Conservation (phyloP, 495 filamentous ascomycete genomes). For the Talaromyces proteolyticus region DNA sequence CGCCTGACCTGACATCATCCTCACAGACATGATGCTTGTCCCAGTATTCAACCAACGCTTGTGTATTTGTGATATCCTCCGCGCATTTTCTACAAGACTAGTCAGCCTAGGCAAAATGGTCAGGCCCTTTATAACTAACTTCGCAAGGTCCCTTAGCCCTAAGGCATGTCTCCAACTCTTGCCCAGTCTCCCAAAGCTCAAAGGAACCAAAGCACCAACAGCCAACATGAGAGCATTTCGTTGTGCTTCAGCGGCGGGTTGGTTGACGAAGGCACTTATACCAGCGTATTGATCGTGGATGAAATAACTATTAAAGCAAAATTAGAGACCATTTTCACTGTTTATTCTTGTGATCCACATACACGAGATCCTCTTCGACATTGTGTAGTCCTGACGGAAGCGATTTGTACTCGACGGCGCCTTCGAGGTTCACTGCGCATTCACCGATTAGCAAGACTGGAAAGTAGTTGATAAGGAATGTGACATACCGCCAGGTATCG, state of each 20-base stretch:
- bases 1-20: constrained; percentile 27
- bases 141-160: constrained; percentile 66
- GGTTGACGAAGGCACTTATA: constrained; percentile 87
- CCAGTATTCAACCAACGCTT: constrained; percentile 76
- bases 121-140: constrained; percentile 34
- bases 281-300: constrained; percentile 80
- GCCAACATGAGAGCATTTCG: constrained; percentile 91
- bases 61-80: constrained; percentile 38
- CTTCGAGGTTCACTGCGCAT: constrained; percentile 68
- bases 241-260: constrained; percentile 65
- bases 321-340: background rate
- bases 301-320: constrained; percentile 60
- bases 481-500: constrained; percentile 51
- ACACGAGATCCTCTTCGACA: constrained; percentile 81
- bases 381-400: constrained; percentile 90
- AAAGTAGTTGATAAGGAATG: constrained; percentile 12
- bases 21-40: constrained; percentile 53
- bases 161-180: constrained; percentile 85
- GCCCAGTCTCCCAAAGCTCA: constrained; percentile 82
- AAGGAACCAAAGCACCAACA: constrained; percentile 79
- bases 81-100: constrained; percentile 22
- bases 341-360: constrained; percentile 14
- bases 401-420: constrained; percentile 89
- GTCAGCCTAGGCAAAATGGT: background rate
- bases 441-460: constrained; percentile 14